These are phyloP conservation scores for Luffa aegyptiaca DNA, from an alignment of 306 rosid species.

Conservation along the genomic window DNA sequence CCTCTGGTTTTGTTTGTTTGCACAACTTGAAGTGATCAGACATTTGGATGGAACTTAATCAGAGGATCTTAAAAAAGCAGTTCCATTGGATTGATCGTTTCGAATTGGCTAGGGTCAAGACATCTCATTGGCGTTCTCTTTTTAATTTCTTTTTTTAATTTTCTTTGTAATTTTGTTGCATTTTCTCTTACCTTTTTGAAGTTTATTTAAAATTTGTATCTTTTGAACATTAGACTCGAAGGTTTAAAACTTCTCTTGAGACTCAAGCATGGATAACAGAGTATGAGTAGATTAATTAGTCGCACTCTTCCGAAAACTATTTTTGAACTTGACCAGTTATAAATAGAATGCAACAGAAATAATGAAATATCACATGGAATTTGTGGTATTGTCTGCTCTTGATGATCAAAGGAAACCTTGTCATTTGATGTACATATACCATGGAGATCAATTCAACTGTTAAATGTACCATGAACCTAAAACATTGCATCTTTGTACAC, in stretches of 20 bases:
- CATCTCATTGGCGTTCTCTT: too few species aligned
- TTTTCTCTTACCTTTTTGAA: too few species aligned
- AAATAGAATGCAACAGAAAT: background rate
- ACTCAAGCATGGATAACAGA: background rate
- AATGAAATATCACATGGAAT: background rate
- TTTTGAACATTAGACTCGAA: too few species aligned
- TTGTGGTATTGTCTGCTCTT: background rate
- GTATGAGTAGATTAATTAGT: background rate
- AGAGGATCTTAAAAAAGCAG: too few species aligned
- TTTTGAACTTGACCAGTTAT: background rate
- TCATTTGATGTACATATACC: background rate
- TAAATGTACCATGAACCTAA: background rate
- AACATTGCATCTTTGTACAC: background rate
- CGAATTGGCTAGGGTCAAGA: too few species aligned
- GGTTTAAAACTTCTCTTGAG: background rate
- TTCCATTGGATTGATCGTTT: too few species aligned
- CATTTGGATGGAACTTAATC: too few species aligned
- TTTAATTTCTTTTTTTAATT: too few species aligned
- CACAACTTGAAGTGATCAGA: background rate
- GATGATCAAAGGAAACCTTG: background rate
- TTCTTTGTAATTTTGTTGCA: too few species aligned
- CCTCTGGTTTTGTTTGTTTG: background rate
- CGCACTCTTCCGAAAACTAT: background rate
- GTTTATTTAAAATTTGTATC: too few species aligned
- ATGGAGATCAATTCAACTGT: background rate